A percentile compares a stretch with the other conserved stretches of the same genome.
Conservation (phyloP, 208 protist genomes). For the Angomonas deanei region DNA sequence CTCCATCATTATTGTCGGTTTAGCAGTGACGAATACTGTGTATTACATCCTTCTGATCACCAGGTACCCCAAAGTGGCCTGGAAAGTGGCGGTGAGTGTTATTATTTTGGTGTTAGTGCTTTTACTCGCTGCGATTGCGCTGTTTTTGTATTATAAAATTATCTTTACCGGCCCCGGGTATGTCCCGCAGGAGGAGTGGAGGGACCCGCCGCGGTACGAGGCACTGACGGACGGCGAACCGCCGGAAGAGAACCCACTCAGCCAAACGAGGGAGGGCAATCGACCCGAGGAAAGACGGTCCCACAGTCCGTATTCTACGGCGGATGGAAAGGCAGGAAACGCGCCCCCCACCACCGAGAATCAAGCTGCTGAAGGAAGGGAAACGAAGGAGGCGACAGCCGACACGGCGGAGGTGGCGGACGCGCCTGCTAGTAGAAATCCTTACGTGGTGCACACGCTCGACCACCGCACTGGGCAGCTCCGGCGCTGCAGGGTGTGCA, state of each 20-base stretch:
- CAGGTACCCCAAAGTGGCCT: slow-evolving; percentile 19
- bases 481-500: slow-evolving; percentile 59
- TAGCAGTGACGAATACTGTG: slow-evolving; percentile 18
- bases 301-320: background rate
- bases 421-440: slow-evolving; percentile 10
- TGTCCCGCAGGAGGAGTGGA: slow-evolving; percentile 21
- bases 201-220: slow-evolving; percentile 8
- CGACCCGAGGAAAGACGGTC: too few species aligned
- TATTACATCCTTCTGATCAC: slow-evolving; percentile 33
- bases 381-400: background rate
- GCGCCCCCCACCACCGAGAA: background rate
- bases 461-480: slow-evolving; percentile 30
- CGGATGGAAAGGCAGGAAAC: too few species aligned
- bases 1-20: slow-evolving; percentile 26
- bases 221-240: slow-evolving; percentile 2
- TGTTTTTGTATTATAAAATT: slow-evolving; percentile 38
- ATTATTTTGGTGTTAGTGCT: slow-evolving; percentile 31
- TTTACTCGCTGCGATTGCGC: slow-evolving; percentile 4
- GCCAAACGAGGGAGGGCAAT: background rate
- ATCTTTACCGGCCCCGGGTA: slow-evolving; percentile 39
- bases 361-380: too few species aligned
- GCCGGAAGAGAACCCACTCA: background rate
- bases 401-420: background rate
- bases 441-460: slow-evolving; percentile 29
- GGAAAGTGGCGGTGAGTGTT: slow-evolving; percentile 35